Base-by-base conservation (phyloP, 208 protist genomes). In the Plasmodiophora brassicae region DNA sequence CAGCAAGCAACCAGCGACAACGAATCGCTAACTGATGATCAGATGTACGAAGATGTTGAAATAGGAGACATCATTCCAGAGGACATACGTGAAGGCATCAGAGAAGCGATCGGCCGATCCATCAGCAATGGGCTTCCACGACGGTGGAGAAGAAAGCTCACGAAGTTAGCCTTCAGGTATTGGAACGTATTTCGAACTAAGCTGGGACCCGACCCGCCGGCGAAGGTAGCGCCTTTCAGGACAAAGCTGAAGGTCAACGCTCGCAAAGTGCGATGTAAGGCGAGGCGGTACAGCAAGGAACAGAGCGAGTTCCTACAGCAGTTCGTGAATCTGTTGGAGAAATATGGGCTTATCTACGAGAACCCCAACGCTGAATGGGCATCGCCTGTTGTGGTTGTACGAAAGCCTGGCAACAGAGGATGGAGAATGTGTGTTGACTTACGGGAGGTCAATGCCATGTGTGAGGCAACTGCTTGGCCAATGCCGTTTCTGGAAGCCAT, bases 401-500 rank as follows among this genome's bases (percentile, higher is more conserved):
- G 41, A 32, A 78, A 78, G 65, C 20, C 5, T 14, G 65, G 41
- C 41, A 38, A 38, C 32, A n/a, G n/a, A n/a, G 65, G 65, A 5
- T 5, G 65, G 5, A 32, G n/a, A 57, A 57, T 57, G 50, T 28
- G 20, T 25, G 50, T 57, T 57, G 50, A 57, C 25, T 25, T 57
- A 25, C 14, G 50, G 50, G 50, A 25, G 25, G 50, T 57, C 20
- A 57, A 25, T 57, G 50, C 50, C 25, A 14, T 57, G 20, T 57
- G 65, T 38, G 65, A 78, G 41, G 41, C 32, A 44, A 78, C 65
- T 5, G 65, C 41, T 38, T 78, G 65, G 65, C 65, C 65, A 44
- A 78, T 78, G 65, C 65, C 65, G n/a, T 78, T 78, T 32, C 32
- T 78, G 65, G 65, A 78, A 78, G 65, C 65, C 10, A 78, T 78